These are phyloP conservation scores for Aquilaria malaccensis DNA, from an alignment of 345 rosid species.

Conservation along the genomic window DNA sequence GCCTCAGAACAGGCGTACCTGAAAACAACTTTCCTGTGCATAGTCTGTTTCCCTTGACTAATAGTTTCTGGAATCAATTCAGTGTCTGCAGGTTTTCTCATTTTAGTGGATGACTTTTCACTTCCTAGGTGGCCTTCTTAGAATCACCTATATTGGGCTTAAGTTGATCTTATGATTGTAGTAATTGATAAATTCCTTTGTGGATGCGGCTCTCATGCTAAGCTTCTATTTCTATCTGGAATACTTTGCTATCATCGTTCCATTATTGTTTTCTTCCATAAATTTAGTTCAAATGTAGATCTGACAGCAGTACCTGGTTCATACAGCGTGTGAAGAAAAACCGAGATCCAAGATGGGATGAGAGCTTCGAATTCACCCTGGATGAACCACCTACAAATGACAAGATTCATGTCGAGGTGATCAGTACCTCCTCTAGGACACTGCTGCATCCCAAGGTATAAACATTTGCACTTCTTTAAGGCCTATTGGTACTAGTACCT, in stretches of 20 bases:
- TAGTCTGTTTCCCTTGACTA: no score
- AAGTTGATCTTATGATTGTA: no score
- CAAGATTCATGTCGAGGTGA: constrained; percentile 68
- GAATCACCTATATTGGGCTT: no score
- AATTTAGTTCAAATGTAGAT: neutral
- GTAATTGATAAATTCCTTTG: neutral
- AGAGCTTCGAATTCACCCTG: constrained; percentile 70
- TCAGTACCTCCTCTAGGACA: constrained; percentile 73
- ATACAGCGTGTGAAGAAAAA: constrained; percentile 68
- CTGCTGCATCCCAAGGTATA: constrained; percentile 78
- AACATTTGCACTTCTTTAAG: neutral
- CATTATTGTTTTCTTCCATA: neutral
- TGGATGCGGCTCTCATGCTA: neutral
- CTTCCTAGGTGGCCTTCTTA: no score
- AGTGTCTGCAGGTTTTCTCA: no score
- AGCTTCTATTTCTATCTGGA: neutral
- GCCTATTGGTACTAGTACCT: no score
- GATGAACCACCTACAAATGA: constrained; percentile 80
- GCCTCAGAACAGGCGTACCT: no score
- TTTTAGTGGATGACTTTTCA: no score
- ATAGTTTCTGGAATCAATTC: no score
- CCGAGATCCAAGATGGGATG: constrained; percentile 96
- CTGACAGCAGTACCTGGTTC: neutral
- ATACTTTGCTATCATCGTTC: no score
- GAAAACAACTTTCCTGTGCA: no score